Percentiles rank a stretch among this genome's conserved stretches.
phyloP scores from a whole-genome alignment of 2,329 filamentous ascomycete genomes.

The Lachnellula hyalina region DNA sequence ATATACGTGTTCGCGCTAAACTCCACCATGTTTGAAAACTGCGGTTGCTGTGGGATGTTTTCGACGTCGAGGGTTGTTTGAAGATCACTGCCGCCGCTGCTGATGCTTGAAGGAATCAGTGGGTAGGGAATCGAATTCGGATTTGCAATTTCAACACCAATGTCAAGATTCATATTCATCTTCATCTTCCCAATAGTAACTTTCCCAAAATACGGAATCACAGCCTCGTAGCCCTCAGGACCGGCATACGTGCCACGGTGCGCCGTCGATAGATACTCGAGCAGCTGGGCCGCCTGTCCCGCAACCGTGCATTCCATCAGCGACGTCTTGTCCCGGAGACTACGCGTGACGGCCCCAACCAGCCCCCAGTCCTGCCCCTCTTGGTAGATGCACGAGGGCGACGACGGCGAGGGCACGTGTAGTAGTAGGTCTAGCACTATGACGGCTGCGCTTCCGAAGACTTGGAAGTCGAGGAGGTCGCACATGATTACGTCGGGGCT shows the following conservation, averaged over 20 bases:
- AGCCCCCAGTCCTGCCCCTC: slow-evolving; percentile 35
- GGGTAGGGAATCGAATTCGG: too few relatives aligned
- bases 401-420: slow-evolving; percentile 17
- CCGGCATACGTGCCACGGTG: slow-evolving; percentile 22
- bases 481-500: slow-evolving; percentile 34
- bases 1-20: neutral
- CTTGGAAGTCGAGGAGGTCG: slow-evolving; percentile 43
- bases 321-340: slow-evolving; percentile 31
- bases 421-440: slow-evolving; percentile 38
- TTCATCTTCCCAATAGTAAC: slow-evolving; percentile 10
- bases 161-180: too few relatives aligned
- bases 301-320: slow-evolving; percentile 38
- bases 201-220: slow-evolving; percentile 42
- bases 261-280: slow-evolving; percentile 34
- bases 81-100: too few relatives aligned
- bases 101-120: too few relatives aligned
- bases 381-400: slow-evolving; percentile 23
- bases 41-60: neutral
- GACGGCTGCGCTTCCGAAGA: slow-evolving; percentile 41
- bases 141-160: too few relatives aligned
- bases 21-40: neutral
- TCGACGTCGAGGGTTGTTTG: too few relatives aligned
- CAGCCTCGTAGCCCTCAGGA: slow-evolving; percentile 33
- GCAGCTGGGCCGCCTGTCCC: slow-evolving; percentile 36
- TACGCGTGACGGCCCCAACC: slow-evolving; percentile 30